Conservation (phyloP, 441 rosid species). For the Pelargonium cotyledonis region DNA sequence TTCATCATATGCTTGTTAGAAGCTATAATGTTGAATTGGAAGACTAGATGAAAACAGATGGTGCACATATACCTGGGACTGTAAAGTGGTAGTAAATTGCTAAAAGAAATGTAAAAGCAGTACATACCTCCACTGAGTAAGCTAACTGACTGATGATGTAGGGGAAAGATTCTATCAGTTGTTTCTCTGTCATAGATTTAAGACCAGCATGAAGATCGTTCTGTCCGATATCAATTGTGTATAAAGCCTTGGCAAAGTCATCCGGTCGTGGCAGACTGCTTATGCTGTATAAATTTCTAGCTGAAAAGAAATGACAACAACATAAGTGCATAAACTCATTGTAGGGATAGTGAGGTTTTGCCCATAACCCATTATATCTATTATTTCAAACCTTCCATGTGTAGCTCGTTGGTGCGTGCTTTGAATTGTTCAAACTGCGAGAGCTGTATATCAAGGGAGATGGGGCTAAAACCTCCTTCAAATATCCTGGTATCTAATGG, state of each 20-base stretch:
- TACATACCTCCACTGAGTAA: slow-evolving; percentile 22
- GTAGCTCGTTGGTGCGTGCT: slow-evolving; percentile 23
- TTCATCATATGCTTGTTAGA: too few species aligned
- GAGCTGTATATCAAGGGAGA: slow-evolving; percentile 35
- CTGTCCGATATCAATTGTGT: slow-evolving; percentile 33
- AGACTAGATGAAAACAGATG: too few species aligned
- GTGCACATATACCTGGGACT: too few species aligned
- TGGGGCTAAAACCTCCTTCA: slow-evolving; percentile 24
- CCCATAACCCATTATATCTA: neutral
- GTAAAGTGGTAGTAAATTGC: too few species aligned
- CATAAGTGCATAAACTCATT: too few species aligned
- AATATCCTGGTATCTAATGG: slow-evolving; percentile 8
- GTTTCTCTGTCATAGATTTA: slow-evolving; percentile 17
- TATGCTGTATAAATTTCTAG: slow-evolving; percentile 1
- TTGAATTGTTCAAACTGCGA: slow-evolving; percentile 33
- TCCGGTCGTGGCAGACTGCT: slow-evolving; percentile 25
- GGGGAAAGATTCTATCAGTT: slow-evolving; percentile 28
- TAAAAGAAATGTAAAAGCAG: too few species aligned
- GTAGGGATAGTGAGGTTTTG: too few species aligned
- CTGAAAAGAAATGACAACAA: slow-evolving; percentile 8
- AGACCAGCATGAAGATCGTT: slow-evolving; percentile 27
- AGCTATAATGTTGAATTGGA: too few species aligned
- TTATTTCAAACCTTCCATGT: slow-evolving; percentile 19
- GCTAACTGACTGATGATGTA: slow-evolving; percentile 21
- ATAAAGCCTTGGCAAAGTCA: slow-evolving; percentile 33